phyloP scores from a whole-genome alignment of 2,329 filamentous ascomycete genomes.

The Phialophora chinensis region DNA sequence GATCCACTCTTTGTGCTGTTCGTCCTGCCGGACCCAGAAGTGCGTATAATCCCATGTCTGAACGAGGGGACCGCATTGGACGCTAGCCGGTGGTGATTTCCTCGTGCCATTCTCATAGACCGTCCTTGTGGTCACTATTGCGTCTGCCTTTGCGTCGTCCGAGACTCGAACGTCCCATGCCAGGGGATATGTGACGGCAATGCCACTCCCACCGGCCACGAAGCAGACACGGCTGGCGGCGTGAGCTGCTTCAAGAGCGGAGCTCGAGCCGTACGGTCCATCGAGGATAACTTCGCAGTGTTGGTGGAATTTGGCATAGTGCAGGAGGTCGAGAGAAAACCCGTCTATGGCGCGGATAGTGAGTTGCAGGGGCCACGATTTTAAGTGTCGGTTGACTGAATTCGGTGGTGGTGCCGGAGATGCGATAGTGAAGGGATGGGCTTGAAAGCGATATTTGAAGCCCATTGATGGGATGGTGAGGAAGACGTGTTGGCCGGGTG shows the following conservation, averaged over 20 bases:
- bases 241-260: constrained; percentile 61
- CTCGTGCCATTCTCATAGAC: constrained; percentile 31
- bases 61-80: constrained; percentile 13
- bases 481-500: constrained; percentile 68
- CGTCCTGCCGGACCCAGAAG: constrained; percentile 40
- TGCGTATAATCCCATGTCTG: constrained; percentile 28
- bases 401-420: constrained; percentile 47
- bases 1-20: constrained; percentile 34
- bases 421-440: constrained; percentile 71
- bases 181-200: constrained; percentile 68
- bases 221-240: constrained; percentile 59
- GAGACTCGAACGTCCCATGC: constrained; percentile 43
- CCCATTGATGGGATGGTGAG: constrained; percentile 64
- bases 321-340: constrained; percentile 63
- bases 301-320: constrained; percentile 55
- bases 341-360: constrained; percentile 66
- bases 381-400: not conserved
- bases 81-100: constrained; percentile 2
- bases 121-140: constrained; percentile 29
- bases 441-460: constrained; percentile 60
- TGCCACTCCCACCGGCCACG: constrained; percentile 68
- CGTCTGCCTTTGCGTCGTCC: constrained; percentile 13
- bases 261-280: constrained; percentile 67
- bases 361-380: constrained; percentile 57
- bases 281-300: constrained; percentile 62